A percentile compares a stretch with the other conserved stretches of the same genome.
Evolutionary conservation across 1,284 basidiomycete genomes (phyloP).

Genomic region (Puccinia novopanici): DNA sequence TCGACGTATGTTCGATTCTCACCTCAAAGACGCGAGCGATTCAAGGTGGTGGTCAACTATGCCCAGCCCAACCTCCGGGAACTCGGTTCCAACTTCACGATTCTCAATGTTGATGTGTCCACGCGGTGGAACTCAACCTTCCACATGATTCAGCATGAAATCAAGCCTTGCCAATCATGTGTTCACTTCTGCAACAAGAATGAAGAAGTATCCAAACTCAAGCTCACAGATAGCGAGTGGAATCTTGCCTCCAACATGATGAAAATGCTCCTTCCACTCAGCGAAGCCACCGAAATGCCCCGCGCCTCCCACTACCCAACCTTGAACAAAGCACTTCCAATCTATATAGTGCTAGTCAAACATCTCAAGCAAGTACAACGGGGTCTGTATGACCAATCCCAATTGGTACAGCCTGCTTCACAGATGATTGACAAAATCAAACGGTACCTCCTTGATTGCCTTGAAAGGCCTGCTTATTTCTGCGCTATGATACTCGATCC

Average conservation of each 20-base stretch:
- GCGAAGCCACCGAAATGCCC: no score
- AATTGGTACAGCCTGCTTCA: not conserved
- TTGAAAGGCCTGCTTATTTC: not conserved
- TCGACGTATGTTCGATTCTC: not conserved
- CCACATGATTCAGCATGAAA: not conserved
- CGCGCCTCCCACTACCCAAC: no score
- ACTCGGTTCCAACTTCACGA: not conserved
- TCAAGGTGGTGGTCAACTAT: not conserved
- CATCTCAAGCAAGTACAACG: not conserved
- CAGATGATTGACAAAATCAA: not conserved
- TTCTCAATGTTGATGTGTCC: slow-evolving; percentile 9
- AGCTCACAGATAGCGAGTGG: no score
- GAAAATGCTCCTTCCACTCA: no score
- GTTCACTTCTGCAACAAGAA: not conserved
- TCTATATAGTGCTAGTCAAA: not conserved
- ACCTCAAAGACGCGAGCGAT: slow-evolving; percentile 19
- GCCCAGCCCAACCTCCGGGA: not conserved
- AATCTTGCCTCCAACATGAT: no score
- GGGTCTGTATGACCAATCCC: not conserved
- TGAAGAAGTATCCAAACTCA: no score
- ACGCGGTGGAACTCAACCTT: slow-evolving; percentile 23
- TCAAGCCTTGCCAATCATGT: not conserved
- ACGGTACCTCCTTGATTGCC: not conserved
- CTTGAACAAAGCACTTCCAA: no score
- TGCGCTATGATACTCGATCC: not conserved